phyloP scores from a whole-genome alignment of 495 filamentous ascomycete species.

The Tetracladium marchalianum region DNA sequence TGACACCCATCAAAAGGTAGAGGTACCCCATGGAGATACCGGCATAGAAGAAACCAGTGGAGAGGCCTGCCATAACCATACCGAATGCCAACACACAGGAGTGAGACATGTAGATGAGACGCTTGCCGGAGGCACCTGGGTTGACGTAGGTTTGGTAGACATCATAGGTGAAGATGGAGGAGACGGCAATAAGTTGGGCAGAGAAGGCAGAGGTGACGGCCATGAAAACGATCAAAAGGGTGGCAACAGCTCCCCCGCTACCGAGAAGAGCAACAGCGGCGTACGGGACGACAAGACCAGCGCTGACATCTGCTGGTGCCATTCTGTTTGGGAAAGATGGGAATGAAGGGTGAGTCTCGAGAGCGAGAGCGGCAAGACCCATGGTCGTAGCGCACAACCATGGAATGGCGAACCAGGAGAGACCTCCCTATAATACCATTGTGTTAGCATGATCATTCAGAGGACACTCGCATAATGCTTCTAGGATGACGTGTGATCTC shows the following conservation, averaged over 20 bases:
- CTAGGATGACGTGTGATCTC: not conserved
- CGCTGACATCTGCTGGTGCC: constrained; percentile 62
- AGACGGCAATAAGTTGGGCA: constrained; percentile 85
- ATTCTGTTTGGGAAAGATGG: constrained; percentile 67
- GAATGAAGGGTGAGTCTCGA: constrained; percentile 67
- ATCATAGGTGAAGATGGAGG: constrained; percentile 89
- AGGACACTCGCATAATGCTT: not conserved
- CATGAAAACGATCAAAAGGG: constrained; percentile 88
- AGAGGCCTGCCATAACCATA: constrained; percentile 75
- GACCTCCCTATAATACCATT: constrained; percentile 58
- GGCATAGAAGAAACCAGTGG: constrained; percentile 27
- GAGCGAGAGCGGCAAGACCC: constrained; percentile 79
- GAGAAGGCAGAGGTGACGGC: constrained; percentile 88
- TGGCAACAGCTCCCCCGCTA: constrained; percentile 75
- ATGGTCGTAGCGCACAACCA: constrained; percentile 90
- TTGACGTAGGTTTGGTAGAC: constrained; percentile 67
- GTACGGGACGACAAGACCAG: constrained; percentile 81
- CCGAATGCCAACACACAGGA: constrained; percentile 65
- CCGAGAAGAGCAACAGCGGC: constrained; percentile 85
- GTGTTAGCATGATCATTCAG: too few relatives aligned
- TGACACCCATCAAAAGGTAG: constrained; percentile 21
- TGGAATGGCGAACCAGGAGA: constrained; percentile 93
- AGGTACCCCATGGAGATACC: constrained; percentile 60
- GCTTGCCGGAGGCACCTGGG: constrained; percentile 56
- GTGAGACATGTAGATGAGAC: constrained; percentile 81